Percentiles rank a stretch among this genome's conserved stretches.
Conservation (phyloP, 208 protist species). For the Kentomonas sorsogonicus region DNA sequence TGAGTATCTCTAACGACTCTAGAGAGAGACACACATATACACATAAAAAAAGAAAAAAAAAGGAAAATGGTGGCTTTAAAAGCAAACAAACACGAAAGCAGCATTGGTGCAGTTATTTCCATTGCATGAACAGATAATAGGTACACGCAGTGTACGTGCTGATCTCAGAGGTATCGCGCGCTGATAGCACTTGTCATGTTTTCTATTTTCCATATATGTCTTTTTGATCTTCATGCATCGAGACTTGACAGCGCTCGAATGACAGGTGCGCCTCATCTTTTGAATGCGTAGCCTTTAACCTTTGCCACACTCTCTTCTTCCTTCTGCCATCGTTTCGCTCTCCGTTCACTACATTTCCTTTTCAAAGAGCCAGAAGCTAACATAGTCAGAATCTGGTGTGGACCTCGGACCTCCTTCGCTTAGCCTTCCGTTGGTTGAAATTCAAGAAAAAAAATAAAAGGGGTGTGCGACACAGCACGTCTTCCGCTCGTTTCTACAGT, state of each 20-base stretch:
- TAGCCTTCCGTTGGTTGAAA: neutral
- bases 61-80: neutral
- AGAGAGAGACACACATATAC: neutral
- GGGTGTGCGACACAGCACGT: neutral
- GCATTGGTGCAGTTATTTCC: neutral
- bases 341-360: neutral
- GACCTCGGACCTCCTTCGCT: neutral
- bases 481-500: neutral
- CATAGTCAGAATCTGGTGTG: no score
- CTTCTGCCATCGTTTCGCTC: constrained; percentile 1
- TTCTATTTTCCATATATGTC: neutral
- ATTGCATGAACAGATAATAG: neutral
- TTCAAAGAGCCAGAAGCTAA: neutral
- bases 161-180: no score
- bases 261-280: no score
- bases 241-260: no score
- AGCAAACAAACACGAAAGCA: neutral
- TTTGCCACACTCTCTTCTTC: neutral
- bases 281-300: neutral
- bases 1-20: neutral
- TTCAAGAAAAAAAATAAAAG: neutral
- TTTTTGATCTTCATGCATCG: neutral
- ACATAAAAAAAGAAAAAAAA: neutral
- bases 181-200: neutral
- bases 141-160: no score